Conservation (phyloP, 176 grass and related monocot species). For the bread wheat (Triticum aestivum) region IWGSC_CS_RefSeq_v2.1 NC_057796.1:171916837-171917336, state of each 20-base stretch:
- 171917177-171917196: constrained; percentile 60
- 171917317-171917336: constrained; percentile 87
- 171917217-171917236: constrained; percentile 53
- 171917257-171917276: constrained; percentile 50
- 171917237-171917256: constrained; percentile 55
- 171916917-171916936: constrained; percentile 74
- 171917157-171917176: constrained; percentile 84
- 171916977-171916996: constrained; percentile 84
- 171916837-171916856: constrained; percentile 97
- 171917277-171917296: constrained; percentile 55
- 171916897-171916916: constrained; percentile 99
- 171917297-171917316: constrained; percentile 93
- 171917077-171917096: constrained; percentile 85
- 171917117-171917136: constrained; percentile 91
- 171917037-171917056: constrained; percentile 64
- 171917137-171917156: constrained; percentile 74
- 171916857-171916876: constrained; percentile 89
- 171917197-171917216: constrained; percentile 56
- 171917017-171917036: constrained; percentile 97
- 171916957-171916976: constrained; percentile 65
- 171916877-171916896: constrained; percentile 88
- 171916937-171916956: constrained; percentile 65
- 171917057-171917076: constrained; percentile 54
- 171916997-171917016: constrained; percentile 87
- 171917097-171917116: constrained; percentile 93